These are phyloP conservation scores for Pulicaria dysenterica DNA, from an alignment of 129 eudicot species.

Conservation along the genomic window DNA sequence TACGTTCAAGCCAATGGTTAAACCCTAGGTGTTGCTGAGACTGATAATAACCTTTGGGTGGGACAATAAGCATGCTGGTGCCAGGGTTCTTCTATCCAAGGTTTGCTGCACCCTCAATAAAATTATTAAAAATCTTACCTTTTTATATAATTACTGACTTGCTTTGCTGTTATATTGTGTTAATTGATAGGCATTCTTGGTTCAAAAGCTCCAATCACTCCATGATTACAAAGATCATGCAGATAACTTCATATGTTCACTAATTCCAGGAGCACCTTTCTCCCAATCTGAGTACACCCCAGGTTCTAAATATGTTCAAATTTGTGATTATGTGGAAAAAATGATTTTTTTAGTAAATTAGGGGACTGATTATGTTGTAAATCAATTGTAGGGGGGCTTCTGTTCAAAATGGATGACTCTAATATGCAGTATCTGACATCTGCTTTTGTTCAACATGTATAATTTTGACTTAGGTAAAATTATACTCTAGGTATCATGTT, in stretches of 20 bases:
- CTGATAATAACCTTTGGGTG: conserved; percentile 94
- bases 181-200: conserved; percentile 73
- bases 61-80: conserved; percentile 99
- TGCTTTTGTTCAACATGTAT: no score
- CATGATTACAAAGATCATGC: conserved; percentile 98
- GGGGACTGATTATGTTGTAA: background rate
- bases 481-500: no score
- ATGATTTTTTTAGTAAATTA: background rate
- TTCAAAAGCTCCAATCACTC: conserved; percentile 80
- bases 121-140: background rate
- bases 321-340: conserved; percentile 5
- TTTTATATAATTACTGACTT: background rate
- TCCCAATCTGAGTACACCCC: conserved; percentile 83
- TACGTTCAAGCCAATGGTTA: conserved; percentile 85
- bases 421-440: conserved; percentile 97
- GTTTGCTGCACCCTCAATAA: conserved; percentile 26
- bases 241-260: conserved; percentile 89
- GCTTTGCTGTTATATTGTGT: background rate
- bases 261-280: conserved; percentile 76
- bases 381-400: conserved; percentile 63
- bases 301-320: conserved; percentile 39
- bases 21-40: conserved; percentile 82
- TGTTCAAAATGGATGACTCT: conserved; percentile 89
- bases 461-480: no score
- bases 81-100: conserved; percentile 93